Evolutionary conservation across 768 basidiomycete species (phyloP).

Genomic region (Fomitopsis serialis): DNA sequence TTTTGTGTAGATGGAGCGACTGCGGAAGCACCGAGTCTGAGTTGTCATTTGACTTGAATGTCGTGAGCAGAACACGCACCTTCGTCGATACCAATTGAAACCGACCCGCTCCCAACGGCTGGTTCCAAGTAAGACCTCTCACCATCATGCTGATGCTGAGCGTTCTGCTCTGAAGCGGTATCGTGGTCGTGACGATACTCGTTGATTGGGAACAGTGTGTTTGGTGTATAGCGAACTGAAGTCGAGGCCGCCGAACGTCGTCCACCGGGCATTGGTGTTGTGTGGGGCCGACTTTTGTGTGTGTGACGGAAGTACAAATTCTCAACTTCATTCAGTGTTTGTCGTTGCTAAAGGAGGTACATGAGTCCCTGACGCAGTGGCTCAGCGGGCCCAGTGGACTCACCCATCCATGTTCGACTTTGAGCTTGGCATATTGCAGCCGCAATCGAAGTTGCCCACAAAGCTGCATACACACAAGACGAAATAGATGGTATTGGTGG

Average conservation of each 20-base stretch:
- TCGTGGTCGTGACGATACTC: not conserved
- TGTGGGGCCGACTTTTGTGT: conserved; percentile 26
- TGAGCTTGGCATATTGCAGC: conserved; percentile 70
- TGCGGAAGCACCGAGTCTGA: too few relatives aligned
- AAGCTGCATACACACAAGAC: conserved; percentile 36
- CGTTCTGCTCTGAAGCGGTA: too few relatives aligned
- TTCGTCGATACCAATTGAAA: too few relatives aligned
- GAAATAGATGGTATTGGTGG: not conserved
- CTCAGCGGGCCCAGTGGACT: conserved; percentile 13
- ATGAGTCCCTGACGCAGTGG: too few relatives aligned
- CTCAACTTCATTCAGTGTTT: conserved; percentile 77
- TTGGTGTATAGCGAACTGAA: not conserved
- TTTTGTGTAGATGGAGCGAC: too few relatives aligned
- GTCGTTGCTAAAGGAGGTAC: conserved; percentile 50
- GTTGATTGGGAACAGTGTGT: not conserved
- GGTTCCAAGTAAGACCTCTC: too few relatives aligned
- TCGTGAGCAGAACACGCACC: too few relatives aligned
- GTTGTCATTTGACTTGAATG: too few relatives aligned
- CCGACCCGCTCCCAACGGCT: too few relatives aligned
- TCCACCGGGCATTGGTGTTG: conserved; percentile 13
- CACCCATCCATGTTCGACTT: conserved; percentile 82
- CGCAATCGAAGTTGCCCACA: conserved; percentile 69
- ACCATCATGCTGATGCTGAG: too few relatives aligned
- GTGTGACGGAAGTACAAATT: conserved; percentile 78
- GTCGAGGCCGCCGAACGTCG: conserved; percentile 5